phyloP scores from a whole-genome alignment of 225 moss, liverwort and hornwort species.

The Neckera pumila region DNA sequence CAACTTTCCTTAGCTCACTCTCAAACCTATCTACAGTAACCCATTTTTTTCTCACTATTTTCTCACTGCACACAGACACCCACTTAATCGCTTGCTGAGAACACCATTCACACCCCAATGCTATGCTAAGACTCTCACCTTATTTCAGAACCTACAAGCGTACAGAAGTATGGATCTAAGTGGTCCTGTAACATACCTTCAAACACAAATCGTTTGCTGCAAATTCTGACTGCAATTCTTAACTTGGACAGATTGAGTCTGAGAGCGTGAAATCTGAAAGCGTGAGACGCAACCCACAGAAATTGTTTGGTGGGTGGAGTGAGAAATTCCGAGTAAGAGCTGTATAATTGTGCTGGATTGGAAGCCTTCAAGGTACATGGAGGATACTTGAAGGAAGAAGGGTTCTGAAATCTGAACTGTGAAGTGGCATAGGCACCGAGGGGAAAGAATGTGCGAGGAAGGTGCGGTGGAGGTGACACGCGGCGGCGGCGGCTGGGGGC shows the following conservation, averaged over 20 bases:
- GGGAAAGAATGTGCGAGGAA: background rate
- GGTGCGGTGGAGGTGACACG: background rate
- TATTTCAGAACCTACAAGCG: no score
- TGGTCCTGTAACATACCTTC: background rate
- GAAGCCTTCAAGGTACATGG: background rate
- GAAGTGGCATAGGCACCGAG: no score
- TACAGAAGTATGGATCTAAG: background rate
- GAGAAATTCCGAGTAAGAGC: background rate
- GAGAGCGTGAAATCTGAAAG: background rate
- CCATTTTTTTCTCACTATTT: no score
- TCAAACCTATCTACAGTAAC: no score
- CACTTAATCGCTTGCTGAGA: no score
- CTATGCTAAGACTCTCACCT: no score
- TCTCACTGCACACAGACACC: no score
- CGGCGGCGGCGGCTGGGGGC: background rate
- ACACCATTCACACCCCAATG: background rate
- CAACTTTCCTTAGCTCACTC: no score
- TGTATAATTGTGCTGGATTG: background rate
- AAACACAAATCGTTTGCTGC: background rate
- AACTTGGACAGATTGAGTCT: background rate
- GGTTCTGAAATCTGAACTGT: background rate
- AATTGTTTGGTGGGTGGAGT: background rate
- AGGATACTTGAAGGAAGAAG: background rate
- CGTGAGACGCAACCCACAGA: background rate
- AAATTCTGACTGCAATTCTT: background rate